Evolutionary conservation across 75 land plant genomes (phyloP).

Genomic region (Picea sitchensis): DNA sequence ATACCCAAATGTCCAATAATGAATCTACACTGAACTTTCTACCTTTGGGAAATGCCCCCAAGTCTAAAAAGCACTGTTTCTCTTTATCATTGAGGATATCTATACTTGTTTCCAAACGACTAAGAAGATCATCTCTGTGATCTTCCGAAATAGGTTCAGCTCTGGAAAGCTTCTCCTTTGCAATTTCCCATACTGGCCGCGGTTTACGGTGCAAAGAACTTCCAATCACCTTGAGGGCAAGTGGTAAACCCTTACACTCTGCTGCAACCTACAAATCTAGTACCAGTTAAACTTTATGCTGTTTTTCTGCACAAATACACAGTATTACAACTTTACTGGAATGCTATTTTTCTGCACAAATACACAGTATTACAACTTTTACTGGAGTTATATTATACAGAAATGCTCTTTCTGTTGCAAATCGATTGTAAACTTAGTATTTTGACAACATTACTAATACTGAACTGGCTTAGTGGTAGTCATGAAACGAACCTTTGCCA

Average conservation of each 20-base stretch:
- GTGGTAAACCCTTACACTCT: background rate
- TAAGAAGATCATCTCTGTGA: background rate
- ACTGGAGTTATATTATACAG: too few relatives aligned
- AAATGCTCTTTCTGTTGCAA: too few relatives aligned
- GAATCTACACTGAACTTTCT: background rate
- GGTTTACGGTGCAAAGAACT: background rate
- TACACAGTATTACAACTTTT: too few relatives aligned
- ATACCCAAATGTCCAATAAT: slow-evolving; percentile 4
- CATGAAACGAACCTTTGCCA: too few relatives aligned
- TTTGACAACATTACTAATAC: too few relatives aligned
- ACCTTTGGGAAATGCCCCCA: background rate
- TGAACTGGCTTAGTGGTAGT: too few relatives aligned
- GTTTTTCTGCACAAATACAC: too few relatives aligned
- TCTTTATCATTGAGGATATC: background rate
- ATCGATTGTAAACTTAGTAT: too few relatives aligned
- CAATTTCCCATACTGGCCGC: background rate
- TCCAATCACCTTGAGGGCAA: background rate
- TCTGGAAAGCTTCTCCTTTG: background rate
- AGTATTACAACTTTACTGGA: too few relatives aligned
- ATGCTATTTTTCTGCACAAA: too few relatives aligned
- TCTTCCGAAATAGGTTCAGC: background rate
- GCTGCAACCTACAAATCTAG: too few relatives aligned
- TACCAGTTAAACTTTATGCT: too few relatives aligned
- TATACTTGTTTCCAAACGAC: background rate
- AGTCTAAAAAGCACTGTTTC: background rate